These are phyloP conservation scores for Clarireedia paspali DNA, from an alignment of 2,329 filamentous ascomycete species.

Conservation along the genomic window DNA sequence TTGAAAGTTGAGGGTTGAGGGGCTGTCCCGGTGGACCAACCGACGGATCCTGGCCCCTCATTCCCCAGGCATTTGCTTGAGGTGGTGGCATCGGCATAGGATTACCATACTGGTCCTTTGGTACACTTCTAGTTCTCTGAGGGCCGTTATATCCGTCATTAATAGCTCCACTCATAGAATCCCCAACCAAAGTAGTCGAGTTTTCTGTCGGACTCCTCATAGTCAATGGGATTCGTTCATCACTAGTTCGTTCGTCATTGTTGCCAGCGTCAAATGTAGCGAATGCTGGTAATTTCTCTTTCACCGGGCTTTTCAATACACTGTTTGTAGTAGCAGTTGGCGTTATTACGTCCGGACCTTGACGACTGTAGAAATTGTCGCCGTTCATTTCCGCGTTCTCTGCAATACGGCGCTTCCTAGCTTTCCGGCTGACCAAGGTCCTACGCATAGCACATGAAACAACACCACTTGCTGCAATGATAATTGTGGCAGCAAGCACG, in stretches of 20 bases:
- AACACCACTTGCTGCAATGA: slow-evolving; percentile 74
- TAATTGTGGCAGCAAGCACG: slow-evolving; percentile 78
- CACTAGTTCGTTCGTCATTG: slow-evolving; percentile 52
- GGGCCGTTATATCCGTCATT: slow-evolving; percentile 17
- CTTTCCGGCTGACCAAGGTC: slow-evolving; percentile 83
- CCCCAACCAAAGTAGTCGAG: slow-evolving; percentile 34
- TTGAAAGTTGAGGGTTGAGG: slow-evolving; percentile 36
- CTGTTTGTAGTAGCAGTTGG: slow-evolving; percentile 44
- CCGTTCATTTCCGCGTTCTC: slow-evolving; percentile 98
- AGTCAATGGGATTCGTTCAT: slow-evolving; percentile 66
- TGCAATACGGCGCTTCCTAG: slow-evolving; percentile 83
- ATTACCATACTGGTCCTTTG: slow-evolving; percentile 60
- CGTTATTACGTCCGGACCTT: slow-evolving; percentile 31
- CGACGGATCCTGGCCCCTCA: slow-evolving; percentile 40
- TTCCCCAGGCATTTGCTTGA: slow-evolving; percentile 25
- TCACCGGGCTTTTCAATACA: slow-evolving; percentile 45
- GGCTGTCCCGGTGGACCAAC: slow-evolving; percentile 41
- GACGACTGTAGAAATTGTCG: slow-evolving; percentile 77
- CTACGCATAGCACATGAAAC: slow-evolving; percentile 93
- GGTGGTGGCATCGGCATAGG: slow-evolving; percentile 34
- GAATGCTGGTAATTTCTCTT: slow-evolving; percentile 46
- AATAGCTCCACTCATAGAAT: slow-evolving; percentile 16
- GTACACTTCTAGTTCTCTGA: slow-evolving; percentile 25
- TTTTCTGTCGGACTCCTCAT: slow-evolving; percentile 44
- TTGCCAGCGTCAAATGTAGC: slow-evolving; percentile 52